These are phyloP conservation scores for Umbelopsis vinacea DNA, from an alignment of 192 early-diverging fungal genomes.

Conservation along the genomic window DNA sequence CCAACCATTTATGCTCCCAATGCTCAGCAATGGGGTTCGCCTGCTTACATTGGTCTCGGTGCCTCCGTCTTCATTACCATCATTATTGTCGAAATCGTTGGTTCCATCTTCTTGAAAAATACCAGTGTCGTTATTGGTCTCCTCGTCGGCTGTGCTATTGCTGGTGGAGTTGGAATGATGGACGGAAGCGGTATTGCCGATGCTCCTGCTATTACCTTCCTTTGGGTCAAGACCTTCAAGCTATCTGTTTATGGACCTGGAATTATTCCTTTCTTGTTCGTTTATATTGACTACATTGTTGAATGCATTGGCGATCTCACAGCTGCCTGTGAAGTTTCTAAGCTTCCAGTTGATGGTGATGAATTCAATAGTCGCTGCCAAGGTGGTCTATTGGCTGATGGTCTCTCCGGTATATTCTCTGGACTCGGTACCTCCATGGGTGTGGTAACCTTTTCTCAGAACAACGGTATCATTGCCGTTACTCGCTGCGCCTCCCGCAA, in stretches of 20 bases:
- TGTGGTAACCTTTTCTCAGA: constrained; percentile 59
- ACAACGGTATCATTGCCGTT: constrained; percentile 59
- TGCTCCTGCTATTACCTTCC: constrained; percentile 53
- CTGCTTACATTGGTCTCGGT: constrained; percentile 54
- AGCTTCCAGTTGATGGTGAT: constrained; percentile 52
- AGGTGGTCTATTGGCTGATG: constrained; percentile 61
- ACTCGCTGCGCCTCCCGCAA: constrained; percentile 50
- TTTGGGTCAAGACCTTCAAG: constrained; percentile 63
- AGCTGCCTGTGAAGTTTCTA: constrained; percentile 57
- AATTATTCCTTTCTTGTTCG: constrained; percentile 46
- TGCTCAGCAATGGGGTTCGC: constrained; percentile 55
- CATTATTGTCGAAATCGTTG: constrained; percentile 55
- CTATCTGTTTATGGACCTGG: constrained; percentile 51
- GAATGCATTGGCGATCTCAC: constrained; percentile 60
- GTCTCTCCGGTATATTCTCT: constrained; percentile 51
- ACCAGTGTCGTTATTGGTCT: constrained; percentile 53
- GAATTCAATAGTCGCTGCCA: constrained; percentile 55
- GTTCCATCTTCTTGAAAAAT: constrained; percentile 60
- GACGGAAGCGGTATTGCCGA: constrained; percentile 39
- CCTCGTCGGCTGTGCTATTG: constrained; percentile 52
- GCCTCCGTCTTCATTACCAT: constrained; percentile 56
- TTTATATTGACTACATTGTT: constrained; percentile 43
- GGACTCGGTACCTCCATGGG: constrained; percentile 58
- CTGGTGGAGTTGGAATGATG: constrained; percentile 56
- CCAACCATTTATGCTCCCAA: constrained; percentile 53